Conservation (phyloP, 306 rosid species). For the Echinosophora koreensis region DNA sequence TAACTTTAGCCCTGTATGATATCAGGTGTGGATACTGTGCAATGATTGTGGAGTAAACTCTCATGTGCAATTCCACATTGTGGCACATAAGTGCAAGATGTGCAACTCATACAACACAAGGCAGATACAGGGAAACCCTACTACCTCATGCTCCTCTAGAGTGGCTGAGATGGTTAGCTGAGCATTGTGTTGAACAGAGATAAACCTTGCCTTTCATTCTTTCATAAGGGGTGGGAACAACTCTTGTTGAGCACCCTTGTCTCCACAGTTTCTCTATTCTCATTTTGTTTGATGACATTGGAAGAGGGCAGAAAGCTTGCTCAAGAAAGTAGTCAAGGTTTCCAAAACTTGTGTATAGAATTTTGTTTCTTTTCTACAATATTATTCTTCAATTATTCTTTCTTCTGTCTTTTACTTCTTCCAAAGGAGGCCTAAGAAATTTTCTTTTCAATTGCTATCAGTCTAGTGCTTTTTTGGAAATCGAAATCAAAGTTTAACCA, state of each 20-base stretch:
- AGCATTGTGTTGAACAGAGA: background rate
- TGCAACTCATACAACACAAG: constrained; percentile 80
- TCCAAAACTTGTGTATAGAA: constrained; percentile 25
- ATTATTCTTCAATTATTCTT: constrained; percentile 24
- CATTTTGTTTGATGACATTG: constrained; percentile 12
- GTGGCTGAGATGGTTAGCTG: constrained; percentile 54
- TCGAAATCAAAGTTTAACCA: background rate
- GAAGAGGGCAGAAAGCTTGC: constrained; percentile 32
- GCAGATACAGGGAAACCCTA: constrained; percentile 60
- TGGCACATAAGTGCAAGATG: constrained; percentile 68
- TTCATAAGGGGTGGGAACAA: constrained; percentile 9
- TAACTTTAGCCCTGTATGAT: constrained; percentile 15
- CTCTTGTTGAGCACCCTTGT: background rate
- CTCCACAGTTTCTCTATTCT: background rate
- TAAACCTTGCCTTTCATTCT: background rate
- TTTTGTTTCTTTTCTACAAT: constrained; percentile 8
- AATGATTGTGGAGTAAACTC: constrained; percentile 77
- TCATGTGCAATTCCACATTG: constrained; percentile 63
- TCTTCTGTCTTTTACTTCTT: background rate
- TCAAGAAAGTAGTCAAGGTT: constrained; percentile 5
- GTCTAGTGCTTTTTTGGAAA: background rate
- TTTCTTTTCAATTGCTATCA: background rate
- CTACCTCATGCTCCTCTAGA: constrained; percentile 50
- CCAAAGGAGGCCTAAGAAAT: constrained; percentile 13
- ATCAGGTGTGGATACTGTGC: constrained; percentile 83